These are phyloP conservation scores for Debaryomyces prosopidis DNA, from an alignment of 805 yeast species.

Conservation along the genomic window DNA sequence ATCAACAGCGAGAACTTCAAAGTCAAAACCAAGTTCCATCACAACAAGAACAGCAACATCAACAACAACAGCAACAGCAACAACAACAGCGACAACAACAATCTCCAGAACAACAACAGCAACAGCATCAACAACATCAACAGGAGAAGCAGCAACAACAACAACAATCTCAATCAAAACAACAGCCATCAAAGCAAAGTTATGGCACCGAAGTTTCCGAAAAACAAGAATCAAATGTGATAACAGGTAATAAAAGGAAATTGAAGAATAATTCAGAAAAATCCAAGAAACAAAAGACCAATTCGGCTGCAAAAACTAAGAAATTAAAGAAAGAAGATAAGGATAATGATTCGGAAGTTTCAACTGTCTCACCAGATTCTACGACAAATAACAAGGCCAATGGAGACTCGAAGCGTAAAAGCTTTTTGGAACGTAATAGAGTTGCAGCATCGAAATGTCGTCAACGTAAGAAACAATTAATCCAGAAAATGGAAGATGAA, in stretches of 20 bases:
- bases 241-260: conserved; percentile 3
- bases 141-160: too few relatives aligned
- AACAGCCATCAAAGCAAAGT: background rate
- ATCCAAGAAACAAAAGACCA: conserved; percentile 4
- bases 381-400: background rate
- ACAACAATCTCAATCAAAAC: too few relatives aligned
- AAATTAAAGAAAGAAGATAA: conserved; percentile 7
- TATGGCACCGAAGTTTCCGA: conserved; percentile 4
- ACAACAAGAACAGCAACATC: background rate
- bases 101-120: background rate
- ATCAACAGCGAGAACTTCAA: too few relatives aligned
- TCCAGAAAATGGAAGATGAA: conserved; percentile 80
- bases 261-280: conserved; percentile 4
- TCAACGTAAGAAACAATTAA: conserved; percentile 87
- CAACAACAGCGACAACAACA: background rate
- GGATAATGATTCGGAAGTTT: conserved; percentile 5
- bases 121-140: too few relatives aligned
- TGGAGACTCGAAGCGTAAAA: conserved; percentile 52
- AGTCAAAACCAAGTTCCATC: too few relatives aligned
- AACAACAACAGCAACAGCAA: background rate
- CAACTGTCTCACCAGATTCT: background rate
- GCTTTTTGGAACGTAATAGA: conserved; percentile 84
- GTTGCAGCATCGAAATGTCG: conserved; percentile 96
- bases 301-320: conserved; percentile 1
- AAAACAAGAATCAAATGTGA: conserved; percentile 6